A percentile compares a stretch with the other conserved stretches of the same genome.
Conservation (phyloP, 1,284 basidiomycete species). For the Apiotrichum montevideense region DNA sequence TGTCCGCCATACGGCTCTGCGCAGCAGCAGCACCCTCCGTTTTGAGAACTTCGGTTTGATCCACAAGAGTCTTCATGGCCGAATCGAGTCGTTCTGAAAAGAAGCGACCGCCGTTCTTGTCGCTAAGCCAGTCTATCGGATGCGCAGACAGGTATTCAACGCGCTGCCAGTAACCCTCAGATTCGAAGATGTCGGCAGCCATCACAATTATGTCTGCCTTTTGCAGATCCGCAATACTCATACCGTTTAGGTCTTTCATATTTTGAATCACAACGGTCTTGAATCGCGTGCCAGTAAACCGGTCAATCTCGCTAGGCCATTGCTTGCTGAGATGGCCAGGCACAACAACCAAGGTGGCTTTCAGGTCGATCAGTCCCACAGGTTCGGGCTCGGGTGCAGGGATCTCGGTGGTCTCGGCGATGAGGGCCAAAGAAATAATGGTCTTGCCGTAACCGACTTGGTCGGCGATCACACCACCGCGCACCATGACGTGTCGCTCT, state of each 20-base stretch:
- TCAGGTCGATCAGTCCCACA: conserved; percentile 54
- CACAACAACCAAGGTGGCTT: conserved; percentile 78
- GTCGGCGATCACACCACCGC: conserved; percentile 90
- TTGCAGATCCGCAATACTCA: conserved; percentile 68
- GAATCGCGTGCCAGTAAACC: conserved; percentile 64
- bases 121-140: conserved; percentile 38
- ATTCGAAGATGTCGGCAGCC: conserved; percentile 78
- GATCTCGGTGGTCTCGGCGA: conserved; percentile 57
- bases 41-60: conserved; percentile 61
- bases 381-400: conserved; percentile 49
- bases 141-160: conserved; percentile 54
- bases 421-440: conserved; percentile 83
- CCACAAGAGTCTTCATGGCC: conserved; percentile 55
- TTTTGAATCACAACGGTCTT: conserved; percentile 56
- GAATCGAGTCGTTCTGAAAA: conserved; percentile 72
- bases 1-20: conserved; percentile 57
- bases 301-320: conserved; percentile 79
- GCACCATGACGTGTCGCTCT: conserved; percentile 64
- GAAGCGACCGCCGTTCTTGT: conserved; percentile 67
- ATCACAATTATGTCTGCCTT: conserved; percentile 83
- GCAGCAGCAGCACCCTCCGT: conserved; percentile 57
- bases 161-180: conserved; percentile 59
- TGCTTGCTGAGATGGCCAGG: conserved; percentile 84
- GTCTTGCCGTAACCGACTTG: conserved; percentile 97
- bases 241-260: conserved; percentile 64